A percentile compares a stretch with the other conserved stretches of the same genome.
Evolutionary conservation across 2,329 filamentous ascomycete genomes (phyloP).

Genomic region (Dactylellina haptotyla): DNA sequence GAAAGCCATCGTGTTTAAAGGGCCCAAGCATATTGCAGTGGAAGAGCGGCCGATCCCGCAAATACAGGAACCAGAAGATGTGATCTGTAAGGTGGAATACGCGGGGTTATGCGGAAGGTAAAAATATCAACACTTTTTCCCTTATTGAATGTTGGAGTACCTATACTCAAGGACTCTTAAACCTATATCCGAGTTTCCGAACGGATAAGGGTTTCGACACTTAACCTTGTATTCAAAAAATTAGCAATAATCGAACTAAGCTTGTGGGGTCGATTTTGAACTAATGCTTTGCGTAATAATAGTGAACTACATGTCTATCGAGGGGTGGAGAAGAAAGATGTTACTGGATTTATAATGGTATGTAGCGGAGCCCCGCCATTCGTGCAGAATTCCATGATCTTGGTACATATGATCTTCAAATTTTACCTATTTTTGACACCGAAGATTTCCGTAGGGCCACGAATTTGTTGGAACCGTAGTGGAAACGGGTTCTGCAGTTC

Average conservation of each 20-base stretch:
- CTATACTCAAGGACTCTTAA: too few relatives aligned
- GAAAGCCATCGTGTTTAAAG: conserved; percentile 90
- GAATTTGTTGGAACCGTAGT: conserved; percentile 84
- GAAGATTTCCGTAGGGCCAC: conserved; percentile 69
- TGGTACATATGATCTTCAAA: neutral
- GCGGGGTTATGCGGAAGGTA: conserved; percentile 89
- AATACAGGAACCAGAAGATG: conserved; percentile 76
- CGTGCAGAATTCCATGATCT: too few relatives aligned
- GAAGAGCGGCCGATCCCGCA: conserved; percentile 82
- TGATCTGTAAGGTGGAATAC: conserved; percentile 83
- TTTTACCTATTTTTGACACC: neutral
- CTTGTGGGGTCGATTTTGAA: neutral
- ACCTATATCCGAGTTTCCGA: neutral
- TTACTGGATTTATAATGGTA: conserved; percentile 70
- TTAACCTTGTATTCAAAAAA: neutral
- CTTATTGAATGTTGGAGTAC: too few relatives aligned
- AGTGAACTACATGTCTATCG: conserved; percentile 89
- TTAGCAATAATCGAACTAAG: neutral
- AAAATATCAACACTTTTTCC: neutral
- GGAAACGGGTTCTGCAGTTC: conserved; percentile 74
- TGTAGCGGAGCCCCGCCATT: too few relatives aligned
- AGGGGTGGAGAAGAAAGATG: conserved; percentile 76
- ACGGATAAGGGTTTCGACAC: neutral
- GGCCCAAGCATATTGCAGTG: conserved; percentile 76
- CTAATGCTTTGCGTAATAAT: conserved; percentile 12